Conservation (phyloP, 192 early-diverging fungal genomes). For the Gonapodya sp. region DNA sequence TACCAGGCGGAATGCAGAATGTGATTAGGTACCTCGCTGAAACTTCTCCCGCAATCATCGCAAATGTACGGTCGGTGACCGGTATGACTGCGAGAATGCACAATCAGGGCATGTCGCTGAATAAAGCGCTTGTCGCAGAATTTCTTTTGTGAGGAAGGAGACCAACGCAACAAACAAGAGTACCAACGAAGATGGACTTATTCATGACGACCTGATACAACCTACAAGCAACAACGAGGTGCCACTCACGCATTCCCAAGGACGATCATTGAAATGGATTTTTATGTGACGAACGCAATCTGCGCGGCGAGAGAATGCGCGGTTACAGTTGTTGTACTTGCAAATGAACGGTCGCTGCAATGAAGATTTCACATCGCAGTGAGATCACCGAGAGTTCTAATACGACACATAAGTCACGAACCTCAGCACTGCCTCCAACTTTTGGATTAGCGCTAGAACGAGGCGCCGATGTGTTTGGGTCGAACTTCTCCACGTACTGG, state of each 20-base stretch:
- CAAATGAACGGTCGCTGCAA: conserved; percentile 23
- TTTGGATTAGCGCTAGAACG: not conserved
- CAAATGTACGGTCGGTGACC: conserved; percentile 67
- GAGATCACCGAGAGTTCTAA: not conserved
- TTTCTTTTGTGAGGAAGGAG: not conserved
- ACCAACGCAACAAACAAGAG: not conserved
- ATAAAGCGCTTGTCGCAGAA: conserved; percentile 72
- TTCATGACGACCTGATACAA: no score
- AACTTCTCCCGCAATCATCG: conserved; percentile 43
- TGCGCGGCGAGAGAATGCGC: conserved; percentile 60
- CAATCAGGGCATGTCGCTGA: conserved; percentile 72
- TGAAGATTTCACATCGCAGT: not conserved
- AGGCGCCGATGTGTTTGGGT: not conserved
- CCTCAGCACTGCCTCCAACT: not conserved
- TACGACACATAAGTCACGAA: not conserved
- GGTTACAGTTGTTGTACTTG: conserved; percentile 53
- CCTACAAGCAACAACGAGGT: no score
- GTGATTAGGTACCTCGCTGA: conserved; percentile 39
- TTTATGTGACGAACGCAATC: conserved; percentile 4
- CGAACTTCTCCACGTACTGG: not conserved
- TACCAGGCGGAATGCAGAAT: not conserved
- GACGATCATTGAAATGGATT: conserved; percentile 9
- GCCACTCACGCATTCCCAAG: not conserved
- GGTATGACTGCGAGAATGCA: conserved; percentile 69
- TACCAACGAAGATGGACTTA: not conserved